Percentiles rank a stretch among this genome's conserved stretches.
Conservation (phyloP, 1,139 yeast species). For the Candida sp. region DNA sequence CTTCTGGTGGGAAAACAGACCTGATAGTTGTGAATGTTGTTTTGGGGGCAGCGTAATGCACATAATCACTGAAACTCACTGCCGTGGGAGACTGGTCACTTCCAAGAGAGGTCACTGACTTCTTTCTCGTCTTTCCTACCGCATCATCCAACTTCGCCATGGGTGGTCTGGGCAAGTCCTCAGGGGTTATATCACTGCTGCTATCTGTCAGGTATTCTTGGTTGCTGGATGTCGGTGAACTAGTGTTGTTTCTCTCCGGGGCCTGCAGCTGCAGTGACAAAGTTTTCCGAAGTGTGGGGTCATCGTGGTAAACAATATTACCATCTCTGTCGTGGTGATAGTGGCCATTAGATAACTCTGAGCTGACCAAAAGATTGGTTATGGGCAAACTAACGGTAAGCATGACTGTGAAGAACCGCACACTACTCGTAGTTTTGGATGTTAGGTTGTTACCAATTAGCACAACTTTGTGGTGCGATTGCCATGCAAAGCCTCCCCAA, state of each 20-base stretch:
- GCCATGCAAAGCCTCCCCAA: conserved; percentile 76
- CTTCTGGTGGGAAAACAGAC: conserved; percentile 75
- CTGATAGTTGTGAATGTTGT: conserved; percentile 66
- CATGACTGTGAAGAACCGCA: conserved; percentile 61
- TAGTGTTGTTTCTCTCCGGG: background rate
- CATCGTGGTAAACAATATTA: conserved; percentile 20
- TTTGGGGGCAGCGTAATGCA: conserved; percentile 78
- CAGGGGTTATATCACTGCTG: conserved; percentile 14
- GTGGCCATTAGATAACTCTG: conserved; percentile 40
- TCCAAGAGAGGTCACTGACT: conserved; percentile 15
- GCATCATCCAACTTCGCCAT: conserved; percentile 3
- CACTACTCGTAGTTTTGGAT: conserved; percentile 52
- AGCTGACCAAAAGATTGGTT: conserved; percentile 58
- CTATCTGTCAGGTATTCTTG: conserved; percentile 19
- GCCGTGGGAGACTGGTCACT: conserved; percentile 22
- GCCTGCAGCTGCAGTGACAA: background rate
- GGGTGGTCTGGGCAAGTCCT: background rate
- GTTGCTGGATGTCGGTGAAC: conserved; percentile 10
- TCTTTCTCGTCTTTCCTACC: conserved; percentile 7
- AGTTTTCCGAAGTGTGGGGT: background rate
- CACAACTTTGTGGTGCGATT: conserved; percentile 71
- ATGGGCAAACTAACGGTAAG: conserved; percentile 69
- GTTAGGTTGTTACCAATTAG: conserved; percentile 57
- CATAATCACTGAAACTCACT: conserved; percentile 66
- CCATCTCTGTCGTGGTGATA: conserved; percentile 23